Evolutionary conservation across 2,329 filamentous ascomycete genomes (phyloP), one percentile per base, ranked within the genome.

Genomic region (Talaromyces sp.): DNA sequence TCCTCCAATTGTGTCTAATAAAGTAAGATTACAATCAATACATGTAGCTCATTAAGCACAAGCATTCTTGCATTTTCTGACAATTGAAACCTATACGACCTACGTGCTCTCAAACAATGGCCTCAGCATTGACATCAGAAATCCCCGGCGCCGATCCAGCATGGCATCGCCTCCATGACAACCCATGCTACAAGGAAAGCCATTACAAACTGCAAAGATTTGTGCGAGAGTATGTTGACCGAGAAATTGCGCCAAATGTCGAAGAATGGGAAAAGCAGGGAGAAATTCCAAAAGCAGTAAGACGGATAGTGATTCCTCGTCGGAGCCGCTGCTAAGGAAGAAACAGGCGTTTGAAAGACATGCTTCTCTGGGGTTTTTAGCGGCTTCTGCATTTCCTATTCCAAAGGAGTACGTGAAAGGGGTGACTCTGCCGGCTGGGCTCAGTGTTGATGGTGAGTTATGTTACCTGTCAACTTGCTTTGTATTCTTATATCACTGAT

Each of bases 201-300:
- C 55, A 58, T 14, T 8, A 39, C 12, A 3, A 37, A 25, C 21
- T 58, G 7, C 55, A 58, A 23, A 12, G 44, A 16, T 18, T 25
- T 25, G 66, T 66, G 11, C 67, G 70, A 9, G 59, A 63, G n/a
- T 72, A 71, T 54, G 66, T 72, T 5, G 67, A 72, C 35, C 67
- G 60, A 1, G 35, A 70, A 12, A 70, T 72, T 18, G 35, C 61
- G 1, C 70, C 70, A 0, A 39, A 39, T 39, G 37, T 39, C 12
- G 37, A 2, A 5, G 37, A 39, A 3, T 39, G 37, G 37, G 37
- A 39, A n/a, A 39, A 5, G 5, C 5, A 12, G 5, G 37, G 37
- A 16, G 37, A 39, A 5, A 39, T 39, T 16, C 37, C 37, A 9
- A 14, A 39, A 39, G 16, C 3, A 14, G 37, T 39, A 16, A 5